These are phyloP conservation scores for Wallemia hederae DNA, from an alignment of 1,284 basidiomycete species.

Conservation along the genomic window DNA sequence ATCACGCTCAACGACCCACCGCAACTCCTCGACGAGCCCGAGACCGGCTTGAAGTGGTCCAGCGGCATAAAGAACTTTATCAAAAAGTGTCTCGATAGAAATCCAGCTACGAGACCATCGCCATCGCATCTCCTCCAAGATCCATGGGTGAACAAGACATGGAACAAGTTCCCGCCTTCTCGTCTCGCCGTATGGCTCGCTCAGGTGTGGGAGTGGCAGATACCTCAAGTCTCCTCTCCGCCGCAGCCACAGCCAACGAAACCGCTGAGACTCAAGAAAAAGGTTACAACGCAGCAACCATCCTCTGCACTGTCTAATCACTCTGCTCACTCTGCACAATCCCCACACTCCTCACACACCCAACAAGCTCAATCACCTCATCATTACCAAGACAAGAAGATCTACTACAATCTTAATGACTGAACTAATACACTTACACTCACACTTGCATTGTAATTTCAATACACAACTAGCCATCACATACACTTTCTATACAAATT, in stretches of 20 bases:
- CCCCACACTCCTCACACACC: not conserved
- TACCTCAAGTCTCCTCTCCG: not conserved
- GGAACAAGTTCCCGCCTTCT: not conserved
- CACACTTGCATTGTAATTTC: not conserved
- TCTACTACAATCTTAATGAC: not conserved
- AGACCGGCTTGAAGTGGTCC: not conserved
- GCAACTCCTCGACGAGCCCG: not conserved
- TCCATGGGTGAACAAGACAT: not conserved
- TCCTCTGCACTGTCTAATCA: too few relatives aligned
- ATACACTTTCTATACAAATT: not conserved
- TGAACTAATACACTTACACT: too few relatives aligned
- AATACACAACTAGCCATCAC: too few relatives aligned
- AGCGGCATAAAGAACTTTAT: not conserved
- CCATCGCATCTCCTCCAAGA: not conserved
- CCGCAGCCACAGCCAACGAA: not conserved
- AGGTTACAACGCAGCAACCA: too few relatives aligned
- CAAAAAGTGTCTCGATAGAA: not conserved
- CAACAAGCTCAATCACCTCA: too few relatives aligned
- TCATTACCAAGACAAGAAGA: not conserved
- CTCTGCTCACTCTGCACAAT: not conserved
- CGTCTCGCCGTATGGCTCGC: not conserved
- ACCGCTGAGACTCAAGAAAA: not conserved
- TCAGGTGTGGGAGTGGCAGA: not conserved
- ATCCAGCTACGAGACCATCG: not conserved
- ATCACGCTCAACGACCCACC: not conserved